Conservation (phyloP, 1,284 basidiomycete genomes). For the Puccinia hordei region DNA sequence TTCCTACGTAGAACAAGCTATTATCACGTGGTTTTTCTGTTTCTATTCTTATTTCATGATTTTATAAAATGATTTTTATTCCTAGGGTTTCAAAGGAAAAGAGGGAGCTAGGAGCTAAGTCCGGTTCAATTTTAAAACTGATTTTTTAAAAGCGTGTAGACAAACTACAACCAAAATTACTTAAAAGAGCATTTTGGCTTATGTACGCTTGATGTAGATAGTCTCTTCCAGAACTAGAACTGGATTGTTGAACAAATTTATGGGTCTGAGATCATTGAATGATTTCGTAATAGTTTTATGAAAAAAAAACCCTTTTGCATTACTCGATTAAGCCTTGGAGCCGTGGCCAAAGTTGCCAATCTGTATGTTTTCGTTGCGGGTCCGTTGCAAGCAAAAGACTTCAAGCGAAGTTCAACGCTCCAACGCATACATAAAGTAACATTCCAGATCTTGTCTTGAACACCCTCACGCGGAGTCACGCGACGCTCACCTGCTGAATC, state of each 20-base stretch:
- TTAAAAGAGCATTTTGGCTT: neutral
- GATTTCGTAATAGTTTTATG: neutral
- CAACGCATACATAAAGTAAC: too few relatives aligned
- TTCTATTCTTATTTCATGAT: conserved; percentile 14
- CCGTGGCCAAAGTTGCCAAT: neutral
- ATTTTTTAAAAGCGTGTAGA: conserved; percentile 3
- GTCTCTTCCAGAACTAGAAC: neutral
- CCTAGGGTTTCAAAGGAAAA: neutral
- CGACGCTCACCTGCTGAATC: too few relatives aligned
- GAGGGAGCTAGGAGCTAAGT: neutral
- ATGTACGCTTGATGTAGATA: neutral
- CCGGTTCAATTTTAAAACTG: neutral
- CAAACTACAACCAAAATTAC: neutral
- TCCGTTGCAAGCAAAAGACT: neutral
- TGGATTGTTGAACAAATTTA: conserved; percentile 15
- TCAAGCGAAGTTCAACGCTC: neutral
- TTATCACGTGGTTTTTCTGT: neutral
- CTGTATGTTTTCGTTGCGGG: neutral
- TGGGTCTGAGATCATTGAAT: neutral
- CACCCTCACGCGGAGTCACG: too few relatives aligned
- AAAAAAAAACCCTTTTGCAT: neutral
- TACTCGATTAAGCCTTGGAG: neutral
- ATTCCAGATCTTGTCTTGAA: too few relatives aligned
- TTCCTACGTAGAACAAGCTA: neutral
- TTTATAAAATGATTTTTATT: neutral